Percentiles rank a stretch among this genome's conserved stretches.
These are phyloP conservation scores for Alternaria panax DNA, from an alignment of 2,329 filamentous ascomycete species.

Conservation along the genomic window DNA sequence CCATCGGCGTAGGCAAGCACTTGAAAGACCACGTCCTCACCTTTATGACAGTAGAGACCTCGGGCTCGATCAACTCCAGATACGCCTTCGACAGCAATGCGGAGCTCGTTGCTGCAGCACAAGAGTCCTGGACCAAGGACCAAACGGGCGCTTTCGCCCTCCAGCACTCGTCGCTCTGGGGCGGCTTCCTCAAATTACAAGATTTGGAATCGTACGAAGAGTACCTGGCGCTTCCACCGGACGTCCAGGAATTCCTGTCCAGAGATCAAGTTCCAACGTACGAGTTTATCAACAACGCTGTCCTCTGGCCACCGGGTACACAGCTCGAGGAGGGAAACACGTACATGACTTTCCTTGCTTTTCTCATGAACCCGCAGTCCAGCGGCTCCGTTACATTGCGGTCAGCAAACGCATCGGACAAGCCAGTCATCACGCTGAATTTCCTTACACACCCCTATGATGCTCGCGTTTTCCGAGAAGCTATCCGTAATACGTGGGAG, in stretches of 20 bases:
- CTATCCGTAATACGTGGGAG: slow-evolving; percentile 50
- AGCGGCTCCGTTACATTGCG: slow-evolving; percentile 61
- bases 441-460: slow-evolving; percentile 65
- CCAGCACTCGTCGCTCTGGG: slow-evolving; percentile 59
- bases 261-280: slow-evolving; percentile 64
- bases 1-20: slow-evolving; percentile 55
- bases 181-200: slow-evolving; percentile 61
- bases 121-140: slow-evolving; percentile 54
- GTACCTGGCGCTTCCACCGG: slow-evolving; percentile 55
- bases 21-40: slow-evolving; percentile 57
- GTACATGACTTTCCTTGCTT: slow-evolving; percentile 43
- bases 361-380: slow-evolving; percentile 61
- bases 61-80: slow-evolving; percentile 48
- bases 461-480: slow-evolving; percentile 43
- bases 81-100: slow-evolving; percentile 50
- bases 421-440: slow-evolving; percentile 62
- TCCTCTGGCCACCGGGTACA: slow-evolving; percentile 37
- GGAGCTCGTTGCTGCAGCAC: slow-evolving; percentile 51
- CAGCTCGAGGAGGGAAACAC: slow-evolving; percentile 44
- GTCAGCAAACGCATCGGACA: slow-evolving; percentile 60
- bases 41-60: slow-evolving; percentile 56
- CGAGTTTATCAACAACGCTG: slow-evolving; percentile 56
- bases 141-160: slow-evolving; percentile 41
- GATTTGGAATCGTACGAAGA: slow-evolving; percentile 50
- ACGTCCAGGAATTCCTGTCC: slow-evolving; percentile 55